A percentile compares a stretch with the other conserved stretches of the same genome.
Evolutionary conservation across 352 stramenopile species (phyloP).

Genomic region (Phytophthora pisi): DNA sequence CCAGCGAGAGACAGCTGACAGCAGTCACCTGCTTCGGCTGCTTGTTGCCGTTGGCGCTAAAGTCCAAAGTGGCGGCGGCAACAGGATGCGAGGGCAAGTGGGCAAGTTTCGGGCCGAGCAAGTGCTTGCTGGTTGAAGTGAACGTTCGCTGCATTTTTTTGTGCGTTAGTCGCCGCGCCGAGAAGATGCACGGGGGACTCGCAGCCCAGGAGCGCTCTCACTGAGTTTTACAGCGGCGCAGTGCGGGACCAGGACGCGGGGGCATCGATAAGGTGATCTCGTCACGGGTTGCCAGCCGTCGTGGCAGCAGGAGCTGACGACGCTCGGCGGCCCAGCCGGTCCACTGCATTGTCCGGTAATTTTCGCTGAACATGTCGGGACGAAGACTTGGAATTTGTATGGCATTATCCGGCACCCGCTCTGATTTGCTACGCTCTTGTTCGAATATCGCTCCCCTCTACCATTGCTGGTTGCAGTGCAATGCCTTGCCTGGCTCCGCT

Average conservation of each 20-base stretch:
- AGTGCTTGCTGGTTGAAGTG: slow-evolving; percentile 5
- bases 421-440: slow-evolving; percentile 25
- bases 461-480: slow-evolving; percentile 8
- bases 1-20: slow-evolving; percentile 29
- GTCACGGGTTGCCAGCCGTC: too few species aligned
- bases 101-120: neutral
- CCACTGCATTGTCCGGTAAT: slow-evolving; percentile 23
- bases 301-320: neutral
- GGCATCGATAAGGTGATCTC: too few species aligned
- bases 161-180: neutral
- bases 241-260: neutral
- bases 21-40: neutral
- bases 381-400: slow-evolving; percentile 20
- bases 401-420: slow-evolving; percentile 17
- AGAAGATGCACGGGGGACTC: neutral
- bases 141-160: slow-evolving; percentile 2
- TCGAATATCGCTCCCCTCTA: slow-evolving; percentile 26
- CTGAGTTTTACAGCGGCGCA: neutral
- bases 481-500: neutral
- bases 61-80: neutral
- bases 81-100: slow-evolving; percentile 3
- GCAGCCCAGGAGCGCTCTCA: neutral
- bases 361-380: slow-evolving; percentile 1
- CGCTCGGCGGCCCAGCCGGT: neutral
- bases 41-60: neutral